Conservation (phyloP, 257 asterid species). For the Solanum bukasovii region DNA sequence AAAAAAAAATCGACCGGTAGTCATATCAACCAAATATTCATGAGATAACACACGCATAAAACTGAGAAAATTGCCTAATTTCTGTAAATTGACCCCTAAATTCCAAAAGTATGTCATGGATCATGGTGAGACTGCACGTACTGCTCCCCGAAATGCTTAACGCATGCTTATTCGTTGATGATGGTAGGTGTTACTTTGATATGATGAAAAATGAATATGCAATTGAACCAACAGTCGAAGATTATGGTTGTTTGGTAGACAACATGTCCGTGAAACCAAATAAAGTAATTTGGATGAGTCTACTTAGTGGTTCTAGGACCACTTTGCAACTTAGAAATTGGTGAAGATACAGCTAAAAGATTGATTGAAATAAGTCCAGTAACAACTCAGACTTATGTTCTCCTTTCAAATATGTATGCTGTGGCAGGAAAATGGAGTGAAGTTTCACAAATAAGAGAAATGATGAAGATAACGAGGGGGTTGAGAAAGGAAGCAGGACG, state of each 20-base stretch:
- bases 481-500: slow-evolving; percentile 3
- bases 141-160: too few species aligned
- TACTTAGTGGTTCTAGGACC: background rate
- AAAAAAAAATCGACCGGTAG: too few species aligned
- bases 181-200: too few species aligned
- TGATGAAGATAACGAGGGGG: background rate
- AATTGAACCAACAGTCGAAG: slow-evolving; percentile 3
- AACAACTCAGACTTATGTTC: background rate
- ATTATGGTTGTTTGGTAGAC: slow-evolving; percentile 6
- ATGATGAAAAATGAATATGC: background rate
- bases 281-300: background rate
- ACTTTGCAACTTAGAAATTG: background rate
- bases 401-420: slow-evolving; percentile 10
- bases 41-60: too few species aligned
- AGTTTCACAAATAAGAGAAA: slow-evolving; percentile 1
- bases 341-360: slow-evolving; percentile 3
- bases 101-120: too few species aligned
- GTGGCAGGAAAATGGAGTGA: background rate
- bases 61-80: too few species aligned
- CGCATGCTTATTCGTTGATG: too few species aligned
- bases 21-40: too few species aligned
- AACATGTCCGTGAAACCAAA: background rate
- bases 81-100: too few species aligned
- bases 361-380: background rate
- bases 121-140: too few species aligned